Conservation (phyloP, 2,329 filamentous ascomycete genomes). For the Fusarium mexicanum region DNA sequence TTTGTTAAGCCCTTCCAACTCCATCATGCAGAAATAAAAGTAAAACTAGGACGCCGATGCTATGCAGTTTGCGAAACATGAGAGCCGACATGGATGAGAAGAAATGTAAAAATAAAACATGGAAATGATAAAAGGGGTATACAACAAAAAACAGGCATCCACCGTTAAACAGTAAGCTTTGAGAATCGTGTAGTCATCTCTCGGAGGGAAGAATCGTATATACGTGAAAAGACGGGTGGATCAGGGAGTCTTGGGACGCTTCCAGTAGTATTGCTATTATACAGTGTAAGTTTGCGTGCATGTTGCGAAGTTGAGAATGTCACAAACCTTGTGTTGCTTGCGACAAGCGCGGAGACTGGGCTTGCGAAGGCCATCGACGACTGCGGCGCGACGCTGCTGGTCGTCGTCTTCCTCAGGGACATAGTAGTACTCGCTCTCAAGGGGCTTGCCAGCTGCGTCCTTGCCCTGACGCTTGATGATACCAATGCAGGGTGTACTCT, state of each 20-base stretch:
- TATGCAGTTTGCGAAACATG: slow-evolving; percentile 37
- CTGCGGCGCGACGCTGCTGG: slow-evolving; percentile 78
- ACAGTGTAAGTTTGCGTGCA: slow-evolving; percentile 25
- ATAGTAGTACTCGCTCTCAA: slow-evolving; percentile 98
- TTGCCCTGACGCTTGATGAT: slow-evolving; percentile 92
- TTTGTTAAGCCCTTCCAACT: slow-evolving; percentile 24
- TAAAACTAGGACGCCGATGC: slow-evolving; percentile 37
- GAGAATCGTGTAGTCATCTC: slow-evolving; percentile 16
- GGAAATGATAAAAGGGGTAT: slow-evolving; percentile 34
- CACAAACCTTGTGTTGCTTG: slow-evolving; percentile 93
- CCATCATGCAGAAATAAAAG: slow-evolving; percentile 34
- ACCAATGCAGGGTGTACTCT: slow-evolving; percentile 81
- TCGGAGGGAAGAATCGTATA: slow-evolving; percentile 13
- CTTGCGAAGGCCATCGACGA: slow-evolving; percentile 87
- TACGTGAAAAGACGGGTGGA: slow-evolving; percentile 9
- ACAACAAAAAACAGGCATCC: slow-evolving; percentile 38
- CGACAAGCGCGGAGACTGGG: slow-evolving; percentile 88
- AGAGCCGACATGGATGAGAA: slow-evolving; percentile 17
- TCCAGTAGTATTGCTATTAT: slow-evolving; percentile 75
- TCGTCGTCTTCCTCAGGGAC: slow-evolving; percentile 87
- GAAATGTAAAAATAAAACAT: neutral
- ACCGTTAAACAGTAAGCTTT: slow-evolving; percentile 22
- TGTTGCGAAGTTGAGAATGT: neutral
- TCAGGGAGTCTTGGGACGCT: slow-evolving; percentile 69
- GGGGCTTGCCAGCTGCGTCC: slow-evolving; percentile 89